Percentiles rank a stretch among this genome's conserved stretches.
These are phyloP conservation scores for Rhodotorula kratochvilovae DNA, from an alignment of 768 basidiomycete genomes.

Conservation along the genomic window DNA sequence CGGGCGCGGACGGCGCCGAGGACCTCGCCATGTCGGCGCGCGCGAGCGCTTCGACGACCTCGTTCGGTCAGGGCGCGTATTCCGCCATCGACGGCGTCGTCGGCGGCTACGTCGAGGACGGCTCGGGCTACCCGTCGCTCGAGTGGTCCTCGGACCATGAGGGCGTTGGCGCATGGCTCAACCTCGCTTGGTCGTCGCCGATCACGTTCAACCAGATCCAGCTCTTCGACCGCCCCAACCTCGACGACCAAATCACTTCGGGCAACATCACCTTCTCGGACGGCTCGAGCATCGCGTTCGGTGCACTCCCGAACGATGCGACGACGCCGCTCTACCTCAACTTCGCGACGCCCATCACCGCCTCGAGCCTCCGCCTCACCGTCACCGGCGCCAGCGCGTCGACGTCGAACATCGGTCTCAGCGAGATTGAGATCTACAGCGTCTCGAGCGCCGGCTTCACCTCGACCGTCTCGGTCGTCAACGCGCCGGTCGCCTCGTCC, in stretches of 20 bases:
- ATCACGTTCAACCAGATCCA: conserved; percentile 27
- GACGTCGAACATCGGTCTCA: conserved; percentile 20
- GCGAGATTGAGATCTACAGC: conserved; percentile 20
- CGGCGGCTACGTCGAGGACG: conserved; percentile 27
- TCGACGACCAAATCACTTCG: conserved; percentile 22
- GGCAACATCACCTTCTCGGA: conserved; percentile 32
- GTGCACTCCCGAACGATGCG: conserved; percentile 29
- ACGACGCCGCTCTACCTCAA: conserved; percentile 19
- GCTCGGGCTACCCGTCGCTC: conserved; percentile 5
- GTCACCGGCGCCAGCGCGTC: conserved; percentile 8
- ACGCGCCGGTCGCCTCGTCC: background rate
- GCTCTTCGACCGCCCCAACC: conserved; percentile 35
- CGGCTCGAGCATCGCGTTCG: conserved; percentile 23
- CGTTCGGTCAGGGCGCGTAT: conserved; percentile 6
- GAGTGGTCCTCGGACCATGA: conserved; percentile 32
- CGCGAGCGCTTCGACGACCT: background rate
- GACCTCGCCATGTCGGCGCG: conserved; percentile 9
- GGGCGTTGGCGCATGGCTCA: conserved; percentile 20
- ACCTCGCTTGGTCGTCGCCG: conserved; percentile 12
- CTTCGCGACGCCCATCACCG: conserved; percentile 12
- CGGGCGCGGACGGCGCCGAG: conserved; percentile 14
- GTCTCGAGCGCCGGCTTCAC: conserved; percentile 7
- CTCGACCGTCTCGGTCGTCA: background rate
- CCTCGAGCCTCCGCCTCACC: conserved; percentile 11
- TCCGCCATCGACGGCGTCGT: conserved; percentile 30